Evolutionary conservation across 1,139 yeast genomes (phyloP), one percentile per base, ranked within the genome.

Genomic region (Candida albicans): DNA sequence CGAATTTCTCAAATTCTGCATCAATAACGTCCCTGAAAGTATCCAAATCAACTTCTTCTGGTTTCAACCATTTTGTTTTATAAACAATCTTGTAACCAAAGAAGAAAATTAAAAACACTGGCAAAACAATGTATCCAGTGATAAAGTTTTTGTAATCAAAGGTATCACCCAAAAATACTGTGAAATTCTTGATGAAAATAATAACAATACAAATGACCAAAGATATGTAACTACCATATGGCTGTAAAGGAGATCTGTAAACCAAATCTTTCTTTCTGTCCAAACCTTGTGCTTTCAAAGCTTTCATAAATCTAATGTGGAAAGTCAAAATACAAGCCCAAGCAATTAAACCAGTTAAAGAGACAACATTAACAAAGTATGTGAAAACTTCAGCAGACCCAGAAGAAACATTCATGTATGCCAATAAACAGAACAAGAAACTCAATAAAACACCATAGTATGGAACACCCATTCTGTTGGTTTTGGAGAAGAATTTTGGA

Each of bases 51-150:
- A 81, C 84, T 52, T 84, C 87, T 35, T 64, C 65, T 15, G 87
- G 75, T 39, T 58, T 64, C 48, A 81, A 71, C 43, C 73, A 56
- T 56, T 70, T 75, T 32, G 88, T 75, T 62, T 75, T 82, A 63
- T 66, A 64, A 51, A 67, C 54, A 37, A 82, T 9, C 64, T 84
- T 85, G 71, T 82, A 84, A 8, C 85, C 88, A 48, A 76, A 56
- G 52, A 68, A 75, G 53, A 78, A 68, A 40, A 79, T 61, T 34
- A 82, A 41, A 55, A 77, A 86, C 25, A 84, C 80, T 28, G 93
- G 93, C 45, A 86, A 72, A 40, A 87, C 87, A 58, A 86, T 83
- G 68, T 86, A 86, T 39, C 91, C 90, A 33, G 93, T 84, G 56
- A 86, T 82, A 57, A 86, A 85, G 29, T 67, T 66, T 75, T 81